Evolutionary conservation across 2,329 filamentous ascomycete genomes (phyloP), one percentile per base, ranked within the genome.

Genomic region (Neofusicoccum umdonicola): DNA sequence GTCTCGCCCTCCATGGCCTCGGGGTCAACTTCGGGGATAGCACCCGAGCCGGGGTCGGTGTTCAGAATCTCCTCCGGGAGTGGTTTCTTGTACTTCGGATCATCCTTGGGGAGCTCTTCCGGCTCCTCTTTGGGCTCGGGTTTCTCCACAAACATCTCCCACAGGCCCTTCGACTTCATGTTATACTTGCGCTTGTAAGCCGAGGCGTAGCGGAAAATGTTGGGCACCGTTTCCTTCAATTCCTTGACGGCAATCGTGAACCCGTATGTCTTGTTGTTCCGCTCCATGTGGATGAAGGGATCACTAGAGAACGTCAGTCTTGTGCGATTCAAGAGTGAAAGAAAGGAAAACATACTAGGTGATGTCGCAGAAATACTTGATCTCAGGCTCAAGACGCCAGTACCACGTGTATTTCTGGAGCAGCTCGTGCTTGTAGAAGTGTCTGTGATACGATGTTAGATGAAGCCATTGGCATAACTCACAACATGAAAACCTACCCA

Each of bases 341-440:
- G 35, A 70, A 73, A 48, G 41, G 41, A 35, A 22, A 45, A 76
- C 87, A 67, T 87, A 94, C 91, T 99, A 99, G 69, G 95, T 99
- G 71, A 99, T 98, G 76, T 99, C 95, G 79, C 95, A 99, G 82
- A 99, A 99, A 82, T 98, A 99, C 82, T 94, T 97, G 86, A 99
- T 98, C 80, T 99, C 95, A 69, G 95, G 95, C 84, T 99, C 95
- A 71, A 99, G 83, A 68, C 95, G 92, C 95, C 95, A 99, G 83
- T 99, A 99, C 95, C 95, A 99, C 76, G 98, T 93, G 80, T 98
- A 99, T 79, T 98, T 98, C 75, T 91, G 87, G 51, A 99, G 86
- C 39, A 98, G 86, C 68, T 93, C 90, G 76, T 99, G 95, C 78
- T 97, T 97, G 84, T 95, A 99, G 81, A 99, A 99, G 80, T 96